Evolutionary conservation across 805 yeast genomes (phyloP).

Genomic region (Monosporozyma aerobia): DNA sequence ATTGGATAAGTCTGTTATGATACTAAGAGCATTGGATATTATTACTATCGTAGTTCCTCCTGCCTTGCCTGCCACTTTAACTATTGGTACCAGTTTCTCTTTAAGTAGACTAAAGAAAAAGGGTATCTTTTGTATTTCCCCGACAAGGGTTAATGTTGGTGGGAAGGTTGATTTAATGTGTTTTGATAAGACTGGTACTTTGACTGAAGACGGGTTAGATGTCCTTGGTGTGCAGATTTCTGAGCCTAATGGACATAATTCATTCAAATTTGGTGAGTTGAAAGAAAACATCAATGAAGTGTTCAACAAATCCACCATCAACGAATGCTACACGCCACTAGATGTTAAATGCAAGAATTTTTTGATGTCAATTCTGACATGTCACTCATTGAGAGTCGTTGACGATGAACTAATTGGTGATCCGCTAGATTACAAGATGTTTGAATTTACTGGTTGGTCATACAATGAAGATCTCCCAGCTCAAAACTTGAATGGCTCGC

Average conservation of each 20-base stretch:
- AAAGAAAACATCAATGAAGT: conserved; percentile 16
- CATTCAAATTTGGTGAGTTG: conserved; percentile 22
- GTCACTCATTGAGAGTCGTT: conserved; percentile 78
- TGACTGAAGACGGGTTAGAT: conserved; percentile 94
- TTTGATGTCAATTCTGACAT: conserved; percentile 41
- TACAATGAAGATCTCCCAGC: conserved; percentile 56
- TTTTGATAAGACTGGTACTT: conserved; percentile 95
- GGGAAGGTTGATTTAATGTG: conserved; percentile 87
- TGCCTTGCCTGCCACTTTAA: conserved; percentile 92
- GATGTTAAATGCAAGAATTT: conserved; percentile 26
- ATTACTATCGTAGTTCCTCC: conserved; percentile 98
- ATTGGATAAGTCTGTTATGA: conserved; percentile 56
- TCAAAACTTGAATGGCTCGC: conserved; percentile 29
- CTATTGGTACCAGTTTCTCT: conserved; percentile 95
- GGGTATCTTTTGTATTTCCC: conserved; percentile 81
- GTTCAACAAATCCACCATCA: conserved; percentile 23
- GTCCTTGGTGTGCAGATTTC: conserved; percentile 55
- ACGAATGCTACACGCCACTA: conserved; percentile 23
- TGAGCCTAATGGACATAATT: conserved; percentile 13
- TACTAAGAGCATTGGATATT: conserved; percentile 83
- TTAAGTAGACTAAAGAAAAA: conserved; percentile 59
- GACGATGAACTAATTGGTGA: conserved; percentile 84
- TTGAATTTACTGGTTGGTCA: conserved; percentile 75
- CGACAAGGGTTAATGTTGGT: conserved; percentile 91
- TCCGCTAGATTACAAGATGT: conserved; percentile 90